phyloP scores from a whole-genome alignment of 2,329 filamentous ascomycete genomes.

The Boeremia exigua region DNA sequence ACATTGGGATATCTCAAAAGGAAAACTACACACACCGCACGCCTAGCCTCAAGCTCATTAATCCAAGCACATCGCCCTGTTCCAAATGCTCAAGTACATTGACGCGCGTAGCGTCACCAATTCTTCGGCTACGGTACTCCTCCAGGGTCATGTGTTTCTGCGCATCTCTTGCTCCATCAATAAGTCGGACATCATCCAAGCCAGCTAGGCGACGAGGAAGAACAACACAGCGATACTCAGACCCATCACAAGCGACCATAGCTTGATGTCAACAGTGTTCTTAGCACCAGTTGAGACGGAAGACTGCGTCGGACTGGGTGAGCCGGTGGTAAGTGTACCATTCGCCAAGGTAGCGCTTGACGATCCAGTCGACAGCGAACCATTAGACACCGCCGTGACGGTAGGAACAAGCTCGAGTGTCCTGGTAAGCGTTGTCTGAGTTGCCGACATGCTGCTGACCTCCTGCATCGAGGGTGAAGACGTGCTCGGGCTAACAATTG shows the following conservation, averaged over 20 bases:
- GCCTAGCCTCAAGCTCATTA: not conserved
- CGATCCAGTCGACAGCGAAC: not conserved
- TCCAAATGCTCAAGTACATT: not conserved
- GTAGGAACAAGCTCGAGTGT: slow-evolving; percentile 1
- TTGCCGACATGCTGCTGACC: not conserved
- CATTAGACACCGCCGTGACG: not conserved
- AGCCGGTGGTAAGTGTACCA: not conserved
- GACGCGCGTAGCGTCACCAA: not conserved
- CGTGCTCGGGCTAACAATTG: not conserved
- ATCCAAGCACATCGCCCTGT: not conserved
- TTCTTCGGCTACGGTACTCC: not conserved
- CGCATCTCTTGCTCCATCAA: not conserved
- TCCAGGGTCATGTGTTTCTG: not conserved
- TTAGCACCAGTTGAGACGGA: slow-evolving; percentile 6
- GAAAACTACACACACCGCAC: not conserved
- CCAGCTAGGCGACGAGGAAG: slow-evolving; percentile 5
- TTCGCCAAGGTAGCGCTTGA: not conserved
- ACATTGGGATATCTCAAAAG: slow-evolving; percentile 8
- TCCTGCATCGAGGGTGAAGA: not conserved
- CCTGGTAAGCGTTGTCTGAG: not conserved
- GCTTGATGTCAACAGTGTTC: not conserved
- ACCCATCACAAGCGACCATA: not conserved
- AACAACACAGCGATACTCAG: slow-evolving; percentile 2
- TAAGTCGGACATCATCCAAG: not conserved
- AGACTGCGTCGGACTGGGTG: not conserved